phyloP scores from a whole-genome alignment of 495 filamentous ascomycete genomes.

The Xylaria castorea region DNA sequence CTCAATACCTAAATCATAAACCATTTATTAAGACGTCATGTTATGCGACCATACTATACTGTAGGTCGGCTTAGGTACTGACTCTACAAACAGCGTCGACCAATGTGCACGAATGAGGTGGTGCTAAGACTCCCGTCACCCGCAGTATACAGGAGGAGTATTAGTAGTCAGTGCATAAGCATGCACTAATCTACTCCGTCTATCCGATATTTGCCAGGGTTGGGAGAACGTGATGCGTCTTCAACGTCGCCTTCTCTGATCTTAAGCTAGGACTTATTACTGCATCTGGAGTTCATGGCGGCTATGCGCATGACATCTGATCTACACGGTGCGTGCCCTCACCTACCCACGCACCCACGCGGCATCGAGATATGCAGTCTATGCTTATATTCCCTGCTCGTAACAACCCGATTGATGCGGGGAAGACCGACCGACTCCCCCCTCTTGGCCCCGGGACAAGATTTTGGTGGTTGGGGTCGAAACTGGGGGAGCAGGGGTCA shows the following conservation, averaged over 20 bases:
- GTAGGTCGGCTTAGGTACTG: not conserved
- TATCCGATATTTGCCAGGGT: not conserved
- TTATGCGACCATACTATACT: not conserved
- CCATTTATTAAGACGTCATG: not conserved
- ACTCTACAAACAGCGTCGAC: no score
- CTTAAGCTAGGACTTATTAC: not conserved
- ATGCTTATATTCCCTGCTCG: not conserved
- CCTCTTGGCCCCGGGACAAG: conserved; percentile 3
- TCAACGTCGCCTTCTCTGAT: not conserved
- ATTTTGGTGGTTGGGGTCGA: conserved; percentile 7
- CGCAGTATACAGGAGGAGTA: no score
- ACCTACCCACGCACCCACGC: not conserved
- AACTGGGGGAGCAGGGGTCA: not conserved
- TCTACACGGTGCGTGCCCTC: not conserved
- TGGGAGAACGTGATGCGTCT: not conserved
- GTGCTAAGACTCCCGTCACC: no score
- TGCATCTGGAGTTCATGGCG: not conserved
- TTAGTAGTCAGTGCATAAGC: not conserved
- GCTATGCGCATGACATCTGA: not conserved
- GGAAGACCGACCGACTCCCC: conserved; percentile 9
- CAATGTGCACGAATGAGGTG: no score
- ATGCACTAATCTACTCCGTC: not conserved
- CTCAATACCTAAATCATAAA: no score
- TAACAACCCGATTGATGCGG: conserved; percentile 5
- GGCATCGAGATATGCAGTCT: not conserved